Conservation (phyloP, 306 rosid species). For the Prunus dulcis region DNA sequence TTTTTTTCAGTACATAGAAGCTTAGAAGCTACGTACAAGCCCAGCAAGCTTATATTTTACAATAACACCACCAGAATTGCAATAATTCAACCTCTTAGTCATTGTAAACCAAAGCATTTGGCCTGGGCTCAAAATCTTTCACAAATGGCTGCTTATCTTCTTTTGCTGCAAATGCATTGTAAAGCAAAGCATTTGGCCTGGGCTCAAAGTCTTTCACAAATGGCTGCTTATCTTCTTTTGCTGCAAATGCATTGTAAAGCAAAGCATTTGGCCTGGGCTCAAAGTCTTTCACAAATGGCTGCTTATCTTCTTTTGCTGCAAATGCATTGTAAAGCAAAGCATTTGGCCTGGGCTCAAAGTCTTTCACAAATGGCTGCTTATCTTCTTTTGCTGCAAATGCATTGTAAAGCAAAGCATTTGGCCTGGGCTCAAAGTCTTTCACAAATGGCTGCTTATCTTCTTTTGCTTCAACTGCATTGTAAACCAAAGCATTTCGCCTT, state of each 20-base stretch:
- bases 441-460: neutral
- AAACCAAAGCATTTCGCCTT: too few relatives aligned
- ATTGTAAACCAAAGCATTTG: neutral
- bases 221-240: neutral
- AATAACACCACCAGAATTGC: neutral
- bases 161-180: neutral
- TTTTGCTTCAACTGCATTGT: neutral
- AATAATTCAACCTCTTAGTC: neutral
- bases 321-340: neutral
- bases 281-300: neutral
- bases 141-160: neutral
- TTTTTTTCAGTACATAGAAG: neutral
- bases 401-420: neutral
- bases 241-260: neutral
- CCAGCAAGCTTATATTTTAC: neutral
- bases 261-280: conserved; percentile 4
- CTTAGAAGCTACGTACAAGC: neutral
- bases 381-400: neutral
- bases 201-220: conserved; percentile 9
- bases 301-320: neutral
- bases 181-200: neutral
- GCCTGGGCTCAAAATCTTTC: conserved; percentile 2
- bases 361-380: neutral
- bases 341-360: conserved; percentile 13
- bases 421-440: conserved; percentile 1